Evolutionary conservation across 2,329 filamentous ascomycete genomes (phyloP).

Genomic region (Cordyceps militaris): DNA sequence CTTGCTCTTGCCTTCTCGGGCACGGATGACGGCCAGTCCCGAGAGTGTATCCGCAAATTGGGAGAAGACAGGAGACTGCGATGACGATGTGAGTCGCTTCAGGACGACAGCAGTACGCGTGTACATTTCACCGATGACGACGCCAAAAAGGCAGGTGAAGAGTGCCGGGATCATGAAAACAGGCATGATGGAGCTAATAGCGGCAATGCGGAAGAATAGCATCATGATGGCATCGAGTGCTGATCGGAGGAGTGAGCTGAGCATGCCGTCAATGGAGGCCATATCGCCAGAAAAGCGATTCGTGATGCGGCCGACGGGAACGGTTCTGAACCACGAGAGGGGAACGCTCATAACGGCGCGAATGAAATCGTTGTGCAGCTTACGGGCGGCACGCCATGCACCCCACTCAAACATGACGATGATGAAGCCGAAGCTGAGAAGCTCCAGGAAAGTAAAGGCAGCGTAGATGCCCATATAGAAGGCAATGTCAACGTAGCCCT

Average conservation of each 20-base stretch:
- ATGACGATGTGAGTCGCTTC: conserved; percentile 38
- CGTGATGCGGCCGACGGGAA: conserved; percentile 45
- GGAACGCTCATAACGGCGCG: conserved; percentile 45
- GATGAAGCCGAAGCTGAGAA: conserved; percentile 34
- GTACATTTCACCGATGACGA: conserved; percentile 43
- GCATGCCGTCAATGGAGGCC: conserved; percentile 43
- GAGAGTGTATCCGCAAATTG: conserved; percentile 48
- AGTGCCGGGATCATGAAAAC: conserved; percentile 42
- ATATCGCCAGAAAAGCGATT: conserved; percentile 53
- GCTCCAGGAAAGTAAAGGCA: conserved; percentile 36
- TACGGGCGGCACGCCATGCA: conserved; percentile 48
- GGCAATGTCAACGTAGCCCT: conserved; percentile 35
- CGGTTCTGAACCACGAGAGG: conserved; percentile 49
- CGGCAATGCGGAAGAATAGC: conserved; percentile 39
- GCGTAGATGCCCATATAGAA: conserved; percentile 50
- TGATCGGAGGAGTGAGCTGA: conserved; percentile 38
- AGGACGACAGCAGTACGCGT: conserved; percentile 41
- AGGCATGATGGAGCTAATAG: conserved; percentile 45
- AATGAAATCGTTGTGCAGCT: conserved; percentile 46
- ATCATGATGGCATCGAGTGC: conserved; percentile 36
- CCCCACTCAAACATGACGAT: conserved; percentile 46
- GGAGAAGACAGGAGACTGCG: conserved; percentile 48
- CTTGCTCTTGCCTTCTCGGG: conserved; percentile 39
- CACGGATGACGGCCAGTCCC: conserved; percentile 45
- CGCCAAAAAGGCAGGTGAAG: conserved; percentile 37